Base-by-base conservation (phyloP, 2,329 filamentous ascomycete species). In the Microsporum ferrugineum region DNA sequence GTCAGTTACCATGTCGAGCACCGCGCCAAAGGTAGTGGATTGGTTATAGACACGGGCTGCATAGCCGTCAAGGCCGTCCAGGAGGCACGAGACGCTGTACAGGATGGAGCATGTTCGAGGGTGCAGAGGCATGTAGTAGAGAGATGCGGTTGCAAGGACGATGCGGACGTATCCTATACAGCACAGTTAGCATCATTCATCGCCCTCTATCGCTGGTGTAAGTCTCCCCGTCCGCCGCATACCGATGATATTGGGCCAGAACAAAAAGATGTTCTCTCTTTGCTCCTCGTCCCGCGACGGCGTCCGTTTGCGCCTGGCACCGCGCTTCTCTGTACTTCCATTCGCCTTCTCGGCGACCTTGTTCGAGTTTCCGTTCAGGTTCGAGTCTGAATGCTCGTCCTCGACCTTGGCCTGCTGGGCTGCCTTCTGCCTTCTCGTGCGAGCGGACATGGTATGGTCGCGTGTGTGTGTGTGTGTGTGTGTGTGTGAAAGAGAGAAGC, bases 111-210 rank as follows among this genome's bases (percentile, higher is more conserved):
- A 97, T 41, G 91, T 96, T 69, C 92, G 88, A n/a, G 92, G 92
- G 75, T 99, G 94, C 60, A 97, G 84, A 58, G 94, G 92, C 94
- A 99, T 99, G 80, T 96, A 99, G 79, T 97, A 96, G 66, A 99
- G 85, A 33, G 94, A 96, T 56, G 88, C 89, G 69, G 96, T 79
- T 68, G 91, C 91, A 66, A 92, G 83, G 65, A 92, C 77, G 70
- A 94, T 87, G 69, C 89, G 86, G 62, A 78, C 81, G 75, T 92
- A 92, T 67, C 88, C 88, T 91, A 65, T 23, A 57, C 23, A 38
- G 51, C 59, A 56, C 39, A 17, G 4, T 43, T 2, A 43, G 39
- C 10, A 43, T 43, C 3, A 5, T 43, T 12, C 38, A 39, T n/a
- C 34, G 34, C 5, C 34, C 34, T 5, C 34, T 10, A 36, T 36